phyloP scores from a whole-genome alignment of 768 basidiomycete genomes.

The Lentinula lateritia region DNA sequence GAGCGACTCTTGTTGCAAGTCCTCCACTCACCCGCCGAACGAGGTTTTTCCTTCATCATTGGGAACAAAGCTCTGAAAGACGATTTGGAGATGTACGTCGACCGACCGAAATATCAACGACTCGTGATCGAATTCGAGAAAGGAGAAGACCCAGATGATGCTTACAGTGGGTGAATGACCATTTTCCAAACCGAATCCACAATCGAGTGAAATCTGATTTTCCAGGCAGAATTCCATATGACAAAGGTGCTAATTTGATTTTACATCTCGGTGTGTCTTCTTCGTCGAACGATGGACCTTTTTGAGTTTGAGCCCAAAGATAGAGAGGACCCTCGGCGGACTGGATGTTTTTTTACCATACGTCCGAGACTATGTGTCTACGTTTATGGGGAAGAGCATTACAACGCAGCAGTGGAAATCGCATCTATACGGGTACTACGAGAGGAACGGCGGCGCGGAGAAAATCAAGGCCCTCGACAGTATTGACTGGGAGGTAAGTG shows the following conservation, averaged over 20 bases:
- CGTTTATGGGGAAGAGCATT: conserved; percentile 79
- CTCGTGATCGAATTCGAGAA: conserved; percentile 70
- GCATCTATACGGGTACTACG: conserved; percentile 71
- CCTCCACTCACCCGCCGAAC: conserved; percentile 67
- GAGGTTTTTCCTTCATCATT: conserved; percentile 77
- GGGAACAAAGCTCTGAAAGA: conserved; percentile 71
- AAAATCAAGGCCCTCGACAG: conserved; percentile 61
- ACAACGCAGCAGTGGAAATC: conserved; percentile 80
- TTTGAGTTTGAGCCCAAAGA: background rate
- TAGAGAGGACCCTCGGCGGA: conserved; percentile 74
- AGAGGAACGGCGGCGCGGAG: conserved; percentile 48
- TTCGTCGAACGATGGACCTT: background rate
- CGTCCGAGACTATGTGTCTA: conserved; percentile 73
- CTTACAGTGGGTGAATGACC: conserved; percentile 41
- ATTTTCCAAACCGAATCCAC: conserved; percentile 30
- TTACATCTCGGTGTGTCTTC: conserved; percentile 63
- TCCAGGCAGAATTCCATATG: conserved; percentile 61
- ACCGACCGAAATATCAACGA: conserved; percentile 69
- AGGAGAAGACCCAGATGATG: conserved; percentile 72
- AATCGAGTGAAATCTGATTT: conserved; percentile 11
- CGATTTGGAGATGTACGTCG: conserved; percentile 54
- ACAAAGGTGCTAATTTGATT: conserved; percentile 87
- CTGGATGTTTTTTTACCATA: conserved; percentile 82
- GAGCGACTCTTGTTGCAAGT: conserved; percentile 74
- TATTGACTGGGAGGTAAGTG: conserved; percentile 69